Base-by-base conservation (phyloP, 176 grass and related monocot species). In the Themeda triandra region DNA sequence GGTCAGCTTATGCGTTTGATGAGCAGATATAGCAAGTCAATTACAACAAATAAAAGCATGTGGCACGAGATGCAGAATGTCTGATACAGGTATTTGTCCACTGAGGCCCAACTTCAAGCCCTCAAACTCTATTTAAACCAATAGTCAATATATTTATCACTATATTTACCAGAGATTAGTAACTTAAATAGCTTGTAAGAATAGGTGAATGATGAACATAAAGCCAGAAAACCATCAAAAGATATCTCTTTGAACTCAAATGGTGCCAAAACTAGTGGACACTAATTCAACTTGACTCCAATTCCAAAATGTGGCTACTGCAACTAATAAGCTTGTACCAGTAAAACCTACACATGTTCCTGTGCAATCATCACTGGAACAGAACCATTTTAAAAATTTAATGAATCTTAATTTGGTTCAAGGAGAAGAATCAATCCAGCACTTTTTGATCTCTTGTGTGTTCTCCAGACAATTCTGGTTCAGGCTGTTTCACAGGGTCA, bases 1-100 rank as follows among this genome's bases (percentile, higher is more conserved):
- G 31, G 46, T 70, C 49, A 54, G 13, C 42, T 78, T 58, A 42
- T 71, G 70, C 45, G 25, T 27, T 73, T 66, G 15, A 58, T 13
- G 32, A 67, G 51, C 19, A 86, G 6, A 78, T 41, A 86, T 82
- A 32, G 62, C 3, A 76, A 72, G 21, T 36, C 65, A 80, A 88
- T 56, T 39, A 69, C 37, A 76, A 71, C 27, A 59, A 83, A 71
- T 19, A 70, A 86, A 76, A 28, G 11, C 27, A 77, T 62, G 56
- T 29, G 29, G 33, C 45, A 71, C 0, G 12, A 28, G 19, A 23
- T 48, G 33, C 66, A 73, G 31, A 31, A 76, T 25, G 10, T 69
- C 27, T 35, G 1, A 63, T 65, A 42, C 58, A 65, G 24, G 19
- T 75, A 76, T 72, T 35, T 66, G 36, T 31, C 80, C 48, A 87